Evolutionary conservation across 1,139 yeast genomes (phyloP).

Genomic region (Blastobotrys serpentis): DNA sequence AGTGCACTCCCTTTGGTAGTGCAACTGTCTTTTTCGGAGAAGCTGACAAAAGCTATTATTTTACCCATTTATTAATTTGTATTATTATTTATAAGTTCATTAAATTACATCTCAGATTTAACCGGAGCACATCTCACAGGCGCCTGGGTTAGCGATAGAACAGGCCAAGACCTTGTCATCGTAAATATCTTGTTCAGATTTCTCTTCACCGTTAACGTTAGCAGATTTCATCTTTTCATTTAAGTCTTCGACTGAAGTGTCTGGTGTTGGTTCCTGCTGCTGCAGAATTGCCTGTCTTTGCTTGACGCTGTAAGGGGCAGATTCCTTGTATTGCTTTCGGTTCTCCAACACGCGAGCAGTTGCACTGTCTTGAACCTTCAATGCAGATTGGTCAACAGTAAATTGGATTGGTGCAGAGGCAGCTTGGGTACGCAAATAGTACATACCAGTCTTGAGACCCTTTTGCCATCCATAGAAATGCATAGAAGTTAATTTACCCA

Average conservation of each 20-base stretch:
- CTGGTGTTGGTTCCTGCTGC: constrained; percentile 9
- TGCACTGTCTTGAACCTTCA: constrained; percentile 38
- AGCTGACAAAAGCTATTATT: too few relatives aligned
- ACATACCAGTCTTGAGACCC: constrained; percentile 98
- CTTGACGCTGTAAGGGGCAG: constrained; percentile 5
- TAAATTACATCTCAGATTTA: constrained; percentile 37
- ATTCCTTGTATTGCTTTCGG: constrained; percentile 10
- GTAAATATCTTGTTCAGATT: constrained; percentile 63
- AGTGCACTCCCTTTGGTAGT: background rate
- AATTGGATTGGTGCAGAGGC: constrained; percentile 93
- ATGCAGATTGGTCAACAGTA: constrained; percentile 67
- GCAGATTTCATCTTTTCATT: constrained; percentile 17
- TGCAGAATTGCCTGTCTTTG: constrained; percentile 6
- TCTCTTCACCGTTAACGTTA: constrained; percentile 26
- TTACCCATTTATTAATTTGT: constrained; percentile 2
- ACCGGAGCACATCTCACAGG: constrained; percentile 99
- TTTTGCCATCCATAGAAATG: constrained; percentile 97
- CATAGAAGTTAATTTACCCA: constrained; percentile 94
- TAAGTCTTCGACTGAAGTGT: constrained; percentile 15
- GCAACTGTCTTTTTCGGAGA: constrained; percentile 12
- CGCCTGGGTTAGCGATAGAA: constrained; percentile 93
- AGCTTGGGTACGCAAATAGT: constrained; percentile 92
- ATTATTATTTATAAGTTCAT: background rate
- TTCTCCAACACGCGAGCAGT: constrained; percentile 26
- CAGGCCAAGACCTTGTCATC: constrained; percentile 94